phyloP scores from a whole-genome alignment of 2,329 filamentous ascomycete genomes.

The Nemania sp. region DNA sequence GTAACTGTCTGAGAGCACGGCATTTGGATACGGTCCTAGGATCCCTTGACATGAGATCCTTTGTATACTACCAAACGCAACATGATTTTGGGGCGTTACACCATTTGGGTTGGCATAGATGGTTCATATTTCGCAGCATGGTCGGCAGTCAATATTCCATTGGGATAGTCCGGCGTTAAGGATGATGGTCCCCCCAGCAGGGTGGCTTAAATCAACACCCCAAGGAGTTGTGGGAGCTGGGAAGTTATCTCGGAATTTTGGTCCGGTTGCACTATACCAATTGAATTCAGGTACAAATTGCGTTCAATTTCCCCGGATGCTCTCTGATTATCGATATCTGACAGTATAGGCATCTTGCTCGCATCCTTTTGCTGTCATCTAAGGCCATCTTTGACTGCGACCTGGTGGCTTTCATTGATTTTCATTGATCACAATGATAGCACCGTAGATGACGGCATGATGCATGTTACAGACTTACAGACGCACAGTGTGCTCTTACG shows the following conservation, averaged over 20 bases:
- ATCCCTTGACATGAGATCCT: conserved; percentile 2
- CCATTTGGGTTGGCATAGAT: conserved; percentile 13
- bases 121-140: conserved; percentile 15
- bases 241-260: conserved; percentile 7
- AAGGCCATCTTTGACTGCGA: background rate
- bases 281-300: conserved; percentile 10
- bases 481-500: background rate
- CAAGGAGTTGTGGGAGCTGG: conserved; percentile 7
- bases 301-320: background rate
- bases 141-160: conserved; percentile 13
- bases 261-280: conserved; percentile 22
- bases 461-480: too few relatives aligned
- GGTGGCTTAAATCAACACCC: conserved; percentile 11
- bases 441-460: background rate
- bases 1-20: conserved; percentile 9
- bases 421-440: background rate
- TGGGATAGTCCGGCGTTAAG: conserved; percentile 24
- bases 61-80: conserved; percentile 23
- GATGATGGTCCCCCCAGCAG: conserved; percentile 2
- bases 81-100: conserved; percentile 14
- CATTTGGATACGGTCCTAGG: conserved; percentile 24
- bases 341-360: background rate
- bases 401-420: too few relatives aligned
- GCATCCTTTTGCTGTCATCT: background rate
- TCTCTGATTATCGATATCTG: background rate